Evolutionary conservation across 768 basidiomycete species (phyloP), one percentile per base, ranked within the genome.

Genomic region (Butyriboletus loyo): DNA sequence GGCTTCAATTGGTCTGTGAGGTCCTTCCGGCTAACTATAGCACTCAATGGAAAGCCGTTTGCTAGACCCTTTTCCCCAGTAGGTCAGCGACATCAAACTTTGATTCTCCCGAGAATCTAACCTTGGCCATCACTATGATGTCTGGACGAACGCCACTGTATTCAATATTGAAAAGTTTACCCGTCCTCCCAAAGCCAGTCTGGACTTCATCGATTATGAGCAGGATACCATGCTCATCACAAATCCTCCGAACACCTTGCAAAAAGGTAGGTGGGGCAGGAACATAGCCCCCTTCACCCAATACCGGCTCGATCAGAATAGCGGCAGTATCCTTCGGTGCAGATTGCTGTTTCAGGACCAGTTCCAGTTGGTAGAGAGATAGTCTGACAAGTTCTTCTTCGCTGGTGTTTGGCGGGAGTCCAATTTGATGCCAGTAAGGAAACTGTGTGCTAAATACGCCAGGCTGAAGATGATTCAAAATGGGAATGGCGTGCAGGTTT

Each of bases 231-330:
- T 98, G 77, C 67, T 86, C 77, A 66, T 97, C 92, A 69, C 95
- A 98, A n/a, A 94, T 77, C 46, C 77, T 76, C 54, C 94, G 77
- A 40, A 98, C 71, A 21, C 91, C 92, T 41, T 81, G 77, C 53
- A 98, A 69, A 75, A 89, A 98, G 21, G 82, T 81, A 1, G 82
- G 64, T 0, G 93, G 91, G 0, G 93, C 91, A 27, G 91, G 85
- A 15, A 97, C 89, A 69, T 98, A 98, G 1, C 96, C 96, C 32
- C 96, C 96, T 70, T 98, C 96, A 24, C 94, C 95, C 28, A 98
- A 77, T 1, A 98, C 87, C 37, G 96, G 90, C 75, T 98, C 96
- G 37, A 98, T 72, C 57, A 98, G 72, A 63, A 98, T 86, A n/a
- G 93, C 94, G 2, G 95, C 92, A 1, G 93, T 95, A 67, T 98